Conservation (phyloP, 1,139 yeast species). For the Suhomyces bolitotheri region DNA sequence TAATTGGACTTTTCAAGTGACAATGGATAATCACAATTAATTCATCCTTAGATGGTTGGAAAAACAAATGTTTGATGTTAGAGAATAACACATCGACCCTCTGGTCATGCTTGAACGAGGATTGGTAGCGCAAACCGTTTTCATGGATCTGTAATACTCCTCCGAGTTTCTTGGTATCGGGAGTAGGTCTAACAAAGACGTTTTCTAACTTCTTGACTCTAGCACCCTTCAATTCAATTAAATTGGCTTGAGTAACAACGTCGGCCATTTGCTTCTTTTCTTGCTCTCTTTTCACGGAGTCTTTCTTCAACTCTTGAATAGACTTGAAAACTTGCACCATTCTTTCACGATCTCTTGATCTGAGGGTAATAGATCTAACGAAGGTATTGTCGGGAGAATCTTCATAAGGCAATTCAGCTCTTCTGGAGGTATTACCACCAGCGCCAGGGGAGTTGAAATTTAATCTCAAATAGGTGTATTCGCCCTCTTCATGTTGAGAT, state of each 20-base stretch:
- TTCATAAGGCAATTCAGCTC: slow-evolving; percentile 85
- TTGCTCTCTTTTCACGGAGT: slow-evolving; percentile 83
- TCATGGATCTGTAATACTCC: slow-evolving; percentile 92
- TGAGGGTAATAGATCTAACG: slow-evolving; percentile 80
- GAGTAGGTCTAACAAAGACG: slow-evolving; percentile 91
- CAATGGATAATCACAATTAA: slow-evolving; percentile 89
- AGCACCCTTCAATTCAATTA: slow-evolving; percentile 74
- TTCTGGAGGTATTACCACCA: slow-evolving; percentile 67
- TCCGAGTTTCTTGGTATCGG: slow-evolving; percentile 92
- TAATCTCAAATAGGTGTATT: slow-evolving; percentile 82
- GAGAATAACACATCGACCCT: slow-evolving; percentile 85
- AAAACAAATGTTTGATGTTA: slow-evolving; percentile 88
- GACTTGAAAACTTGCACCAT: slow-evolving; percentile 89
- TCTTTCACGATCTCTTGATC: slow-evolving; percentile 89
- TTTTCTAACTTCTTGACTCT: slow-evolving; percentile 86
- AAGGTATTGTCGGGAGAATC: slow-evolving; percentile 84
- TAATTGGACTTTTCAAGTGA: slow-evolving; percentile 87
- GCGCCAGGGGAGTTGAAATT: slow-evolving; percentile 95
- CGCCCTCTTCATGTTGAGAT: slow-evolving; percentile 95
- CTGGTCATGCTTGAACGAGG: slow-evolving; percentile 79
- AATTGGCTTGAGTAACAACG: slow-evolving; percentile 88
- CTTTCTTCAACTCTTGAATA: slow-evolving; percentile 90
- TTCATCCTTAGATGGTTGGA: slow-evolving; percentile 96
- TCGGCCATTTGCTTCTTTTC: slow-evolving; percentile 93
- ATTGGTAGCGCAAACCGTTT: slow-evolving; percentile 92